phyloP scores from a whole-genome alignment of 164 flowering plant genomes.

The Platanus orientalis region DNA sequence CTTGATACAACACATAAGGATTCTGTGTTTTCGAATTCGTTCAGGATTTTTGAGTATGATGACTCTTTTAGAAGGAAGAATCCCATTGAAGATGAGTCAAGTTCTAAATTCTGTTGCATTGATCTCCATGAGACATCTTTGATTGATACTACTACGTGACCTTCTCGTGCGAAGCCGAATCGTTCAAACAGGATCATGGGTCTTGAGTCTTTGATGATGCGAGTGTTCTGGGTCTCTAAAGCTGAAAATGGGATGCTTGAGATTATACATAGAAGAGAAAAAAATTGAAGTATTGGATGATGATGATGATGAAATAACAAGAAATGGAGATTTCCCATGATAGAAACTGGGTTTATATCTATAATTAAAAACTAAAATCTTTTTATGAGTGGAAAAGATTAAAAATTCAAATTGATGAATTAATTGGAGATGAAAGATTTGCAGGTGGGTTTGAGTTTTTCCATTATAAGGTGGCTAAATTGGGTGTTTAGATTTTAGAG shows the following conservation, averaged over 20 bases:
- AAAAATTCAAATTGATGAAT: no score
- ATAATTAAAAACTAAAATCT: no score
- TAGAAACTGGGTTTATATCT: background rate
- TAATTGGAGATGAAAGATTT: no score
- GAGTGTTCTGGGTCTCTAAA: conserved; percentile 31
- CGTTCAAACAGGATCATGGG: conserved; percentile 38
- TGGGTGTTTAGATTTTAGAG: no score
- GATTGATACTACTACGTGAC: conserved; percentile 24
- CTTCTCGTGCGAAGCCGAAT: conserved; percentile 32
- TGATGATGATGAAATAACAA: background rate
- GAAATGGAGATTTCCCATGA: conserved; percentile 11
- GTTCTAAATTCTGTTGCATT: conserved; percentile 6
- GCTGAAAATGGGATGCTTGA: conserved; percentile 15
- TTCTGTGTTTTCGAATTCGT: conserved; percentile 21
- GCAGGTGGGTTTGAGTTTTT: no score
- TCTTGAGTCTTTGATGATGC: conserved; percentile 32
- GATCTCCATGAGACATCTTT: conserved; percentile 32
- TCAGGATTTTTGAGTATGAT: conserved; percentile 20
- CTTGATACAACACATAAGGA: conserved; percentile 30
- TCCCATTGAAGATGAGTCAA: conserved; percentile 35
- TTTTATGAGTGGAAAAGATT: no score
- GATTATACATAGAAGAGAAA: conserved; percentile 9
- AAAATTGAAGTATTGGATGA: conserved; percentile 9
- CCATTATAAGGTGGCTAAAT: no score
- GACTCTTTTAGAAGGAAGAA: conserved; percentile 32